Base-by-base conservation (phyloP, 768 basidiomycete genomes). In the Gymnopilus junonius region DNA sequence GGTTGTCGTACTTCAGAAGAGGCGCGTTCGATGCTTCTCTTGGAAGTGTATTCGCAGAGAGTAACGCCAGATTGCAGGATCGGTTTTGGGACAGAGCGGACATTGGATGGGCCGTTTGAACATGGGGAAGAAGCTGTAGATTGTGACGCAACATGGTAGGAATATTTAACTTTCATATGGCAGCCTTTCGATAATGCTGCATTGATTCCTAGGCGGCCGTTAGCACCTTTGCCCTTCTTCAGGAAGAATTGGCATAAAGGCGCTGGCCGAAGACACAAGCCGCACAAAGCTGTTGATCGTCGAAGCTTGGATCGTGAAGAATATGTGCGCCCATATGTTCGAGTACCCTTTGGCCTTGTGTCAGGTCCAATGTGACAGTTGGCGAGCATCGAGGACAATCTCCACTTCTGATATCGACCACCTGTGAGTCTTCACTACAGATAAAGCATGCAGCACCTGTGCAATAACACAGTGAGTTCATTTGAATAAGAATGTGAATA, bases 321-420 rank as follows among this genome's bases (percentile, higher is more conserved):
- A 73, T 66, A 54, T 75, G 74, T 0, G 66, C 55, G 6, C 65
- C 71, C 4, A 68, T 69, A 55, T 76, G 74, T 21, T 70, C 64
- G 4, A 76, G 59, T 1, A 73, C 58, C 3, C 57, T 55, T 27
- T 63, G 71, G 25, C 50, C 62, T 35, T 65, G 59, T 3, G 57
- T 17, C 35, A 61, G 29, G 29, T 65, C 51, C 17, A 67, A 58
- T 17, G 42, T 4, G 17, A 64, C n/a, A 10, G 56, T 14, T 11
- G 65, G 45, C 25, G 45, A 46, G 23, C 45, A 46, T 3, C 45
- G 45, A 1, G 45, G 45, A 12, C 45, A 46, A 2, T 46, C 45
- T 25, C 7, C 5, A 3, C 55, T 35, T 35, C 25, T 50, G 65
- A 66, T 27, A n/a, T 42, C 11, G 58, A 56, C 46, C 69, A 69